Conservation (phyloP, 371 early-diverging fungal genomes). For the Mucor irregularis region DNA sequence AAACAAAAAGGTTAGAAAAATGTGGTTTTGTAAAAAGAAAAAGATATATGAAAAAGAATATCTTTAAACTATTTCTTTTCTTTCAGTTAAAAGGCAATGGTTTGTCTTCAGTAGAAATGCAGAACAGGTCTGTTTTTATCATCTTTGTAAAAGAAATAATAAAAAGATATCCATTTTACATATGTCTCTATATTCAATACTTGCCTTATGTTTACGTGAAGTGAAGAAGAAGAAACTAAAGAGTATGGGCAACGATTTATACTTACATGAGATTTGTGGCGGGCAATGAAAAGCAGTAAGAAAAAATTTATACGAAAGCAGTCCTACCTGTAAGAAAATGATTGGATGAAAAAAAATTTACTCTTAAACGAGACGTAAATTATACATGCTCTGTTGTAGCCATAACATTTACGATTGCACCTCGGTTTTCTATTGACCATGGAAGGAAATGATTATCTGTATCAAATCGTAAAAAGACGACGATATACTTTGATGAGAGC, state of each 20-base stretch:
- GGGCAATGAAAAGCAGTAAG: no score
- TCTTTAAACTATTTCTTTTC: slow-evolving; percentile 5
- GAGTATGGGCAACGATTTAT: neutral
- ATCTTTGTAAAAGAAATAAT: slow-evolving; percentile 14
- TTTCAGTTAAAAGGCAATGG: slow-evolving; percentile 25
- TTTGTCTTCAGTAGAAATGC: slow-evolving; percentile 33
- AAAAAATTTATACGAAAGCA: no score
- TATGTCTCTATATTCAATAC: slow-evolving; percentile 2
- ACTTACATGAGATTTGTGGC: neutral
- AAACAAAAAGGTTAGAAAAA: slow-evolving; percentile 5
- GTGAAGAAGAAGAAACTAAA: neutral
- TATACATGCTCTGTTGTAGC: no score
- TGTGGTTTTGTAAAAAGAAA: neutral
- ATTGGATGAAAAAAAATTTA: neutral
- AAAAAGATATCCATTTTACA: neutral
- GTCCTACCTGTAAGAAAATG: no score
- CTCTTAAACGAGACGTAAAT: no score
- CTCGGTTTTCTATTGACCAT: no score
- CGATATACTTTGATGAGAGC: no score
- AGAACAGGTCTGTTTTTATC: slow-evolving; percentile 37
- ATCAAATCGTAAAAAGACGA: no score
- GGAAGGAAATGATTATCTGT: no score
- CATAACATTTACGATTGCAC: no score
- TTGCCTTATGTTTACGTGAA: slow-evolving; percentile 9
- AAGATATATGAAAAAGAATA: neutral